Evolutionary conservation across 2,329 filamentous ascomycete species (phyloP).

Genomic region (Sporothrix dimorphospora): DNA sequence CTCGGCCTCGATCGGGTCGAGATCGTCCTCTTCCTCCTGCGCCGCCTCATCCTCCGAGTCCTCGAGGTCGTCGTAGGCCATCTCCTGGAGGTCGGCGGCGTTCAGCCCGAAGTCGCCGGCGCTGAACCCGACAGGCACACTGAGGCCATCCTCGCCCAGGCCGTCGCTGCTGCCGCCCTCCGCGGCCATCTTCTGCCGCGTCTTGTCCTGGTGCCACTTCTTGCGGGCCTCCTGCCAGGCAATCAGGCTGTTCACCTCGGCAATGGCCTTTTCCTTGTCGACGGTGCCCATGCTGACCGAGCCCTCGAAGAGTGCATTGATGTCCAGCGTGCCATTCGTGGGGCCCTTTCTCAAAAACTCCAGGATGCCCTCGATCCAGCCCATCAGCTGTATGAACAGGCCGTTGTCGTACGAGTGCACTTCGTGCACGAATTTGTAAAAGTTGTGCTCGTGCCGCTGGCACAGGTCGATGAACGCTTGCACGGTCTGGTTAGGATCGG

Average conservation of each 20-base stretch:
- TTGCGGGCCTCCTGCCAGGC: slow-evolving; percentile 94
- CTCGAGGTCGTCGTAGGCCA: slow-evolving; percentile 74
- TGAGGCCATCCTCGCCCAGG: slow-evolving; percentile 37
- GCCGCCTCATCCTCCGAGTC: slow-evolving; percentile 65
- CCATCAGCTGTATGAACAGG: slow-evolving; percentile 93
- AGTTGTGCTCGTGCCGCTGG: slow-evolving; percentile 90
- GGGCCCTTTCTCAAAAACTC: slow-evolving; percentile 90
- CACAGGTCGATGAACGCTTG: slow-evolving; percentile 98
- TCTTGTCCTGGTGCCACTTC: slow-evolving; percentile 98
- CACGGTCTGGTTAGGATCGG: slow-evolving; percentile 96
- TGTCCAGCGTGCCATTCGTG: slow-evolving; percentile 81
- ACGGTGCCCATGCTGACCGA: slow-evolving; percentile 69
- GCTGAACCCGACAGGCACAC: slow-evolving; percentile 66
- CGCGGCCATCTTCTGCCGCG: slow-evolving; percentile 96
- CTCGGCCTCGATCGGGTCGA: slow-evolving; percentile 88
- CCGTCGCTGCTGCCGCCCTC: slow-evolving; percentile 59
- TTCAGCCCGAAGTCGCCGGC: slow-evolving; percentile 89
- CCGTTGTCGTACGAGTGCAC: slow-evolving; percentile 97
- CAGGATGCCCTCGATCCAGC: slow-evolving; percentile 93
- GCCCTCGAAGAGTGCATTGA: slow-evolving; percentile 90
- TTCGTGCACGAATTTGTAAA: slow-evolving; percentile 99
- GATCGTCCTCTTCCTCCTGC: slow-evolving; percentile 73
- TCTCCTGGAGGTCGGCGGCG: slow-evolving; percentile 81
- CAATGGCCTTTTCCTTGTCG: slow-evolving; percentile 71
- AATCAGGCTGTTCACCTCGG: slow-evolving; percentile 84